phyloP scores from a whole-genome alignment of 2,329 filamentous ascomycete genomes.

The Daldinia sp. region DNA sequence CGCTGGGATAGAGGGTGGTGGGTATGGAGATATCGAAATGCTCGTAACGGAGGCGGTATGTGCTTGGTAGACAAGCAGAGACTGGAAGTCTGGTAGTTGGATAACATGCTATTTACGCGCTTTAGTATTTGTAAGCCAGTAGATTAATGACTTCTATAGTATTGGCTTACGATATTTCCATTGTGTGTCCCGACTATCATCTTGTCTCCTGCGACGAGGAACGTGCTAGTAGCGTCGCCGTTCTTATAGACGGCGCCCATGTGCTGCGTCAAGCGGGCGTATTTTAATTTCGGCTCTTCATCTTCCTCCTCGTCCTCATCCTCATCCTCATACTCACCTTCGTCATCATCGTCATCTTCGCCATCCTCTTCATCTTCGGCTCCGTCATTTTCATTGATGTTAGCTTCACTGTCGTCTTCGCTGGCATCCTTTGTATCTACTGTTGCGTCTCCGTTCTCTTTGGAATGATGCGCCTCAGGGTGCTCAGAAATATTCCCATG shows the following conservation, averaged over 20 bases:
- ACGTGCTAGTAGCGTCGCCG: conserved; percentile 92
- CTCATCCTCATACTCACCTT: conserved; percentile 66
- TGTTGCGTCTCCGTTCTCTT: conserved; percentile 53
- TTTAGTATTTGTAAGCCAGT: conserved; percentile 7
- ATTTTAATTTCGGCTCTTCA: conserved; percentile 89
- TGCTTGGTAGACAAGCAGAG: conserved; percentile 88
- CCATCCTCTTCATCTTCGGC: conserved; percentile 58
- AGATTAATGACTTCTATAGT: conserved; percentile 24
- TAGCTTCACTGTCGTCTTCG: conserved; percentile 65
- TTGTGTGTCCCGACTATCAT: conserved; percentile 98
- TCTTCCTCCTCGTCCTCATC: conserved; percentile 77
- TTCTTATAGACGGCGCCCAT: conserved; percentile 88
- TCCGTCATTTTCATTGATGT: conserved; percentile 67
- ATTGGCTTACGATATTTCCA: conserved; percentile 84
- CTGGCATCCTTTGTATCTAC: conserved; percentile 61
- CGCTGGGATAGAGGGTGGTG: conserved; percentile 70
- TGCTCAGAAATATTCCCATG: conserved; percentile 37
- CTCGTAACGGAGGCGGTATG: conserved; percentile 92
- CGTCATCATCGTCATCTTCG: conserved; percentile 60
- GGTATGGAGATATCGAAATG: conserved; percentile 90
- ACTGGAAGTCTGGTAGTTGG: conserved; percentile 83
- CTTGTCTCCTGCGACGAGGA: conserved; percentile 93
- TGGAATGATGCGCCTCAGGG: not conserved
- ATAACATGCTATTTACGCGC: conserved; percentile 70
- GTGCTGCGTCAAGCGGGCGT: conserved; percentile 85